Percentiles rank a stretch among this genome's conserved stretches.
Evolutionary conservation across 148 eudicot species (phyloP).

Genomic region (Nepenthes gracilis): DNA sequence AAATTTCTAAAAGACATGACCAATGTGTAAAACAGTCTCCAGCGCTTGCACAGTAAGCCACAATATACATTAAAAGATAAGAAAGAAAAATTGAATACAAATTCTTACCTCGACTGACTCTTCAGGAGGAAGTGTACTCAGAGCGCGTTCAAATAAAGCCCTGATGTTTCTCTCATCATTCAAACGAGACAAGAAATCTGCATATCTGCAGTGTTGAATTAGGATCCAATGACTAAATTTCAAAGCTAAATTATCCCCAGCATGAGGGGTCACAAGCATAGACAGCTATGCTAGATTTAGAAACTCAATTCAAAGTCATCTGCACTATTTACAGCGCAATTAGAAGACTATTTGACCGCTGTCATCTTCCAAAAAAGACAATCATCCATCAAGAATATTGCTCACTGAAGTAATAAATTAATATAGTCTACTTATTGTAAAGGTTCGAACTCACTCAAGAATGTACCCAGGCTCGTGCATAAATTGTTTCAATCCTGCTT

Average conservation of each 20-base stretch:
- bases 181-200: slow-evolving; percentile 85
- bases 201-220: slow-evolving; percentile 60
- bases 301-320: not conserved
- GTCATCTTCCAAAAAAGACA: too few relatives aligned
- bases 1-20: too few relatives aligned
- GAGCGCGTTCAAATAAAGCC: slow-evolving; percentile 95
- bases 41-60: not conserved
- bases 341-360: too few relatives aligned
- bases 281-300: not conserved
- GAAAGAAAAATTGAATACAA: not conserved
- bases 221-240: slow-evolving; percentile 2
- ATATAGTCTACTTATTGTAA: not conserved
- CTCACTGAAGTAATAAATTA: too few relatives aligned
- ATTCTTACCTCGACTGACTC: slow-evolving; percentile 73
- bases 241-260: not conserved
- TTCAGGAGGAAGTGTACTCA: slow-evolving; percentile 88
- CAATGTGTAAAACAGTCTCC: too few relatives aligned
- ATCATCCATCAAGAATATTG: too few relatives aligned
- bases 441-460: slow-evolving; percentile 66
- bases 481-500: slow-evolving; percentile 87
- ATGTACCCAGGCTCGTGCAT: slow-evolving; percentile 97
- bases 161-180: slow-evolving; percentile 96
- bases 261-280: not conserved
- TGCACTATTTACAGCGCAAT: not conserved
- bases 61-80: not conserved